phyloP scores from a whole-genome alignment of 1,284 basidiomycete genomes.

The Cutaneotrichosporon sp. region DNA sequence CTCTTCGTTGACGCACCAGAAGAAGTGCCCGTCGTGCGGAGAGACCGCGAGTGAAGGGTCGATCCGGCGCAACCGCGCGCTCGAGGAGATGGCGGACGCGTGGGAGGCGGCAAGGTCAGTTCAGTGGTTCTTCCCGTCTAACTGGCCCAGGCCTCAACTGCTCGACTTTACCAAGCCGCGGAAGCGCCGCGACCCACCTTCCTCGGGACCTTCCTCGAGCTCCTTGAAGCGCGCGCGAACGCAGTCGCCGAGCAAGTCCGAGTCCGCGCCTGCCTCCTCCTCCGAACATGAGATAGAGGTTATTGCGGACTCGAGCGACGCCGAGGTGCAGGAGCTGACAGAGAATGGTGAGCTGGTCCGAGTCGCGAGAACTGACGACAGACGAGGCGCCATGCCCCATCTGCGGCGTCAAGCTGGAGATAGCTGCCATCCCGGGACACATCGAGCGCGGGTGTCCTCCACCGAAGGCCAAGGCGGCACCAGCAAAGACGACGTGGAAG shows the following conservation, averaged over 20 bases:
- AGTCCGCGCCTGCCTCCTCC: not conserved
- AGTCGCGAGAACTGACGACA: conserved; percentile 19
- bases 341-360: conserved; percentile 40
- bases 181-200: conserved; percentile 8
- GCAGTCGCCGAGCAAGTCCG: not conserved
- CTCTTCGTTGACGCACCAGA: conserved; percentile 35
- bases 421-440: conserved; percentile 44
- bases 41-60: conserved; percentile 39
- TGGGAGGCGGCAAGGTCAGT: conserved; percentile 49
- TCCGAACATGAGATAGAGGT: conserved; percentile 15
- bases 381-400: conserved; percentile 48
- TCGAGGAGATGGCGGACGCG: conserved; percentile 50
- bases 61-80: conserved; percentile 45
- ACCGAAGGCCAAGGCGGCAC: conserved; percentile 31
- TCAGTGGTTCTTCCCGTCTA: not conserved
- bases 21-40: conserved; percentile 44
- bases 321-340: conserved; percentile 32
- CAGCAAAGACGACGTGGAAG: conserved; percentile 50
- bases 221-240: not conserved
- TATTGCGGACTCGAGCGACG: conserved; percentile 13
- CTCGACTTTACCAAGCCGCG: conserved; percentile 19
- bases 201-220: not conserved
- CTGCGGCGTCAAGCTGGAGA: conserved; percentile 39
- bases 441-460: conserved; percentile 51
- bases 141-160: conserved; percentile 22